Conservation (phyloP, 2,329 filamentous ascomycete species). For the Colletotrichum eleusines region DNA sequence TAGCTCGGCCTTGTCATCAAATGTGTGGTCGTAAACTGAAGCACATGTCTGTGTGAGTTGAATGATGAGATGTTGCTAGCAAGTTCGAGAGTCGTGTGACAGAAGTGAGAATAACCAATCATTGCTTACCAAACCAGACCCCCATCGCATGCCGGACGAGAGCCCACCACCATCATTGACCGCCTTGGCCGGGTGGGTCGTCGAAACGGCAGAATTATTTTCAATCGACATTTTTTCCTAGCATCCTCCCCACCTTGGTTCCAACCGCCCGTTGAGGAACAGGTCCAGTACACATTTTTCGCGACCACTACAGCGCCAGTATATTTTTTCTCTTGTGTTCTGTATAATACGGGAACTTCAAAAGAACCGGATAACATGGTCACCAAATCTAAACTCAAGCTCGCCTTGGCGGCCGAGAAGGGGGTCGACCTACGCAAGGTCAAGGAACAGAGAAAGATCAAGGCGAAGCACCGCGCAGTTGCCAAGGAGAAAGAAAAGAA, state of each 20-base stretch:
- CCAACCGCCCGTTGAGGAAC: constrained; percentile 20
- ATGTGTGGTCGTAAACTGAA: background rate
- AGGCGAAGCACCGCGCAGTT: constrained; percentile 55
- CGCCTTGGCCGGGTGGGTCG: constrained; percentile 2
- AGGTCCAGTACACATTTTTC: constrained; percentile 13
- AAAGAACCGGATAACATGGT: constrained; percentile 50
- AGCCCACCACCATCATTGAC: background rate
- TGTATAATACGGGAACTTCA: background rate
- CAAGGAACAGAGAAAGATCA: constrained; percentile 62
- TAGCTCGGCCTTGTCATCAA: background rate
- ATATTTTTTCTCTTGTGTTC: background rate
- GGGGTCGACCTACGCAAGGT: constrained; percentile 65
- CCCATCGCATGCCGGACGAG: background rate
- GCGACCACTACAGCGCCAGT: constrained; percentile 8
- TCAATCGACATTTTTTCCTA: constrained; percentile 25
- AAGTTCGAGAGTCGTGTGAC: background rate
- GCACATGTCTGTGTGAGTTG: background rate
- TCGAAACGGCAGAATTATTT: constrained; percentile 40
- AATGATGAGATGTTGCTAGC: background rate
- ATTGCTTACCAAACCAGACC: constrained; percentile 2
- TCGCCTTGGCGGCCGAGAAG: constrained; percentile 68
- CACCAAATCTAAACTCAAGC: constrained; percentile 63
- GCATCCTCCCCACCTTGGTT: constrained; percentile 23
- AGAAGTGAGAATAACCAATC: constrained; percentile 2
- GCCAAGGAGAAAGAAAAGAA: constrained; percentile 49